Base-by-base conservation (phyloP, 306 rosid genomes). In the Trifolium repens region DNA sequence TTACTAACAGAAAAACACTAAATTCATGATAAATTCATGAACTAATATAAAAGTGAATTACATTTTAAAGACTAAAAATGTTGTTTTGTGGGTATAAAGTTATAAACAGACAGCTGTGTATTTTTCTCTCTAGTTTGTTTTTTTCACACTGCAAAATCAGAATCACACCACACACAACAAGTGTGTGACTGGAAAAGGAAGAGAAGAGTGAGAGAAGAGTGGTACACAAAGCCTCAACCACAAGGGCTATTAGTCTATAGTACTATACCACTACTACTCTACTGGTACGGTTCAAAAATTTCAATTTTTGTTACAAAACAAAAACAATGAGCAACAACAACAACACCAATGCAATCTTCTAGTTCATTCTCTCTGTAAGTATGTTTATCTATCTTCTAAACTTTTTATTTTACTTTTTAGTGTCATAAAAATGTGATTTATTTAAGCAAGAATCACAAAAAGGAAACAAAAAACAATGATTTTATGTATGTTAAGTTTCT, bases 401-500 rank as follows among this genome's bases (percentile, higher is more conserved):
- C 26, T 46, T 57, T 1, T 24, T 10, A 1, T 24, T 9, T 4
- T 55, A 0, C 16, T 50, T 50, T 50, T 50, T 15, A 50, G 22
- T 50, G 19, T 50, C 1, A 8, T n/a, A n/a, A 58, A 53, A 76
- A 27, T 59, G 55, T 70, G 52, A 27, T 68, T 35, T 62, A 59
- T 43, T 2, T 3, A 40, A 35, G 16, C 10, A 27, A 58, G 35
- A 65, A 37, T 72, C 67, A 64, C 4, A 68, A 52, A 52, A 54
- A 39, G 63, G 68, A 37, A 79, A 57, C 50, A 34, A 46, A 37
- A 35, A 52, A 12, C 42, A 66, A 50, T 76, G 82, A 40, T 50
- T 72, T 47, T 76, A 32, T 68, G 66, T 71, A 50, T 50, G 81
- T 40, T 71, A 35, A 73, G 24, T 72, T 72, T 7, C 40, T 61